Conservation (phyloP, 2,329 filamentous ascomycete genomes). For the Stachybotrys chartarum region DNA sequence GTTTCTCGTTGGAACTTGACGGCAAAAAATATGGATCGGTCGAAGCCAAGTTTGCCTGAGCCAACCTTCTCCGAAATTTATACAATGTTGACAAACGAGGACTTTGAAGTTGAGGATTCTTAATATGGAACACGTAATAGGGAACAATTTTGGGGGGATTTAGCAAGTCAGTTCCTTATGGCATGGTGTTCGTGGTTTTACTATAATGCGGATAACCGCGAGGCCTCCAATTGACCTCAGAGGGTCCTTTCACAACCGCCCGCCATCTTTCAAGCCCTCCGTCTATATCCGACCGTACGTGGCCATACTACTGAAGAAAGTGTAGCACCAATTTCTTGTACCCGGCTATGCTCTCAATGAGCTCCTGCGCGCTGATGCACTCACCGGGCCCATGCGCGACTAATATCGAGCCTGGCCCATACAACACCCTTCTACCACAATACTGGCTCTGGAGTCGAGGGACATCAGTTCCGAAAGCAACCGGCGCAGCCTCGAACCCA, state of each 20-base stretch:
- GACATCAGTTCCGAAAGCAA: slow-evolving; percentile 31
- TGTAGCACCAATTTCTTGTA: slow-evolving; percentile 25
- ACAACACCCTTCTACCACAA: slow-evolving; percentile 26
- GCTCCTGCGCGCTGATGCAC: slow-evolving; percentile 23
- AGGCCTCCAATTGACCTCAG: no score
- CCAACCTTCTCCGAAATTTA: no score
- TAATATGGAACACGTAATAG: no score
- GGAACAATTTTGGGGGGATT: no score
- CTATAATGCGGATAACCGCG: no score
- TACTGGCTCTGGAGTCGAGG: slow-evolving; percentile 22
- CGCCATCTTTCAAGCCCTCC: no score
- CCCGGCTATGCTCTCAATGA: slow-evolving; percentile 27
- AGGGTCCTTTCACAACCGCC: no score
- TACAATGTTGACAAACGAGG: no score
- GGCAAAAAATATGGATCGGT: background rate
- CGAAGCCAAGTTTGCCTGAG: background rate
- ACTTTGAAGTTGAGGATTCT: no score
- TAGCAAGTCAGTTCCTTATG: no score
- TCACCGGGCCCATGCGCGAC: slow-evolving; percentile 30
- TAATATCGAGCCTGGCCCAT: slow-evolving; percentile 30
- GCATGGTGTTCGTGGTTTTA: no score
- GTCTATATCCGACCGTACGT: no score
- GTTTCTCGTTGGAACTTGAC: background rate
- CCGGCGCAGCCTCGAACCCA: slow-evolving; percentile 26
- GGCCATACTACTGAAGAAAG: slow-evolving; percentile 3